Evolutionary conservation across 75 land plant genomes (phyloP).

Genomic region (Cupressus sempervirens): DNA sequence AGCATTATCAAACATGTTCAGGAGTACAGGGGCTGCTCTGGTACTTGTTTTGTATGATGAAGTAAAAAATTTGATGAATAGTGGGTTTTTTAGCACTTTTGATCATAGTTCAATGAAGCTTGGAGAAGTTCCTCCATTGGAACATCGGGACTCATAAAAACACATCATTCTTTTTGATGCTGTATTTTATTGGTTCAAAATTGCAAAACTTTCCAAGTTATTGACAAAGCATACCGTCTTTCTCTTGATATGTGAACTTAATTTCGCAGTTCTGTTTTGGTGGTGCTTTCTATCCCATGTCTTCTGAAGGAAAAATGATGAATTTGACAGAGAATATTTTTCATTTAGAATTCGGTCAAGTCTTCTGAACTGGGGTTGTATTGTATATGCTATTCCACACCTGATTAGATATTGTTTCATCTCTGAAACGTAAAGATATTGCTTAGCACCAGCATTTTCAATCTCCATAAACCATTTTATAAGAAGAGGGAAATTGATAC

Average conservation of each 20-base stretch:
- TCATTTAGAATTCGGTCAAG: background rate
- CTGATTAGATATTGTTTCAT: background rate
- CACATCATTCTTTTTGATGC: background rate
- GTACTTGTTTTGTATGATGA: conserved; percentile 91
- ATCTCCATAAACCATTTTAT: background rate
- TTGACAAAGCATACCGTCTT: background rate
- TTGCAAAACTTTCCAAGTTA: background rate
- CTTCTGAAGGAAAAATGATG: background rate
- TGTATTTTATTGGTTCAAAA: background rate
- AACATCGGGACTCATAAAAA: conserved; percentile 3
- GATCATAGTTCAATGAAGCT: background rate
- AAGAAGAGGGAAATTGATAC: background rate
- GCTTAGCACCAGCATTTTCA: background rate
- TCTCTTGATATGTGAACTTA: background rate
- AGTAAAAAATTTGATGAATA: conserved; percentile 74
- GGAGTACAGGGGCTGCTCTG: conserved; percentile 94
- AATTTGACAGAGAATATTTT: background rate
- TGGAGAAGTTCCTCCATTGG: conserved; percentile 6
- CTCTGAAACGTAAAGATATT: background rate
- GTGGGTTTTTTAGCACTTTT: conserved; percentile 14
- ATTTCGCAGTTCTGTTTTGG: background rate
- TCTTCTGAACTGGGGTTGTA: background rate
- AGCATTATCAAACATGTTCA: conserved; percentile 85
- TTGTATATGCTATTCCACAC: background rate
- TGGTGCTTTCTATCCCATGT: background rate